A percentile compares a stretch with the other conserved stretches of the same genome.
Conservation (phyloP, 192 early-diverging fungal species). For the Globomyces pollinis-pini region DNA sequence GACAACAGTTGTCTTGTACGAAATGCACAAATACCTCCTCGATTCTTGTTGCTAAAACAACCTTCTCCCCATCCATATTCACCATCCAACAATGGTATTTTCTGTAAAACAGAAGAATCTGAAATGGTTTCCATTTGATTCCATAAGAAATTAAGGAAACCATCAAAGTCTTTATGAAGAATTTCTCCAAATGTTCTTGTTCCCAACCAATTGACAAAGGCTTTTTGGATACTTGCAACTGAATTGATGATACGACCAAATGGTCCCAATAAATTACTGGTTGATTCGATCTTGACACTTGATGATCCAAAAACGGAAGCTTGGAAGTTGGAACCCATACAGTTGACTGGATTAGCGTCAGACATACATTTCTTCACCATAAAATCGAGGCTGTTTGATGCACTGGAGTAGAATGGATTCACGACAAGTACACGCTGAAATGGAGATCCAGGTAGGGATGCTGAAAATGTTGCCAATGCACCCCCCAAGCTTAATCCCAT, state of each 20-base stretch:
- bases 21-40: constrained; percentile 6
- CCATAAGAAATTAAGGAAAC: neutral
- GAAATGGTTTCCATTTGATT: neutral
- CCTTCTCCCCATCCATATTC: constrained; percentile 3
- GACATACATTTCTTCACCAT: neutral
- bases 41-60: neutral
- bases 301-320: neutral
- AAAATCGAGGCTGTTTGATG: constrained; percentile 2
- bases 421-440: neutral
- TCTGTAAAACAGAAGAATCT: neutral
- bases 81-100: neutral
- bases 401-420: neutral
- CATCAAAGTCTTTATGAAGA: neutral
- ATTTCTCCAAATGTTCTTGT: neutral
- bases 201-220: neutral
- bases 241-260: neutral
- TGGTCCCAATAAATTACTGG: neutral
- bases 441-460: neutral
- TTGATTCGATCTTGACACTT: neutral
- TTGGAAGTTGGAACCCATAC: neutral
- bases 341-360: neutral
- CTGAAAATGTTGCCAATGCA: neutral
- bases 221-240: neutral
- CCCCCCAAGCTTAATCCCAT: constrained; percentile 5
- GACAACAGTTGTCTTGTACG: neutral